Evolutionary conservation across 306 rosid species (phyloP), one percentile per base, ranked within the genome.

Genomic region (Spatholobus suberectus): DNA sequence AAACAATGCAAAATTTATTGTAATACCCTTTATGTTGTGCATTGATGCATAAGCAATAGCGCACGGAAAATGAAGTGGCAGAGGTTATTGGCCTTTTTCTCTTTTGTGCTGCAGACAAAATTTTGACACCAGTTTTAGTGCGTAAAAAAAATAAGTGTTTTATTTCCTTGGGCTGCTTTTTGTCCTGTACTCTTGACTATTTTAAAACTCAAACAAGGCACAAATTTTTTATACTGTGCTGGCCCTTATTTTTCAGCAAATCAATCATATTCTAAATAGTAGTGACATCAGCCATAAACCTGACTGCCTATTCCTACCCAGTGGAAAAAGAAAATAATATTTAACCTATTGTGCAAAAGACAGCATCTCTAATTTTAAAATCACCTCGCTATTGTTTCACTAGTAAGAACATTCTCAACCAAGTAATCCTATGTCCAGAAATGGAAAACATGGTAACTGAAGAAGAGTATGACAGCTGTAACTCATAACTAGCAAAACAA

Each of bases 321-420:
- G n/a, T n/a, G 47, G 17, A 29, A 51, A 37, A 47, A 29, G 35
- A 26, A 18, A 63, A 14, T 5, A 40, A 38, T 21, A 46, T 61
- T 69, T 15, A n/a, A n/a, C n/a, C n/a, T n/a, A n/a, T n/a, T n/a
- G n/a, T n/a, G n/a, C 26, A 51, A 76, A 76, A 52, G 38, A 47
- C 47, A 29, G 26, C 75, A 63, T 32, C 62, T 15, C 54, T 11
- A 44, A 67, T 65, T 75, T 74, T 41, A 38, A 40, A 34, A 35
- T 47, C 70, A 54, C 26, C 32, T 29, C 4, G n/a, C 18, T 41
- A 6, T 46, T 66, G 57, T 65, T 71, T 59, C 51, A 54, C 75
- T n/a, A n/a, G n/a, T n/a, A 62, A 77, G 52, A 24, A 73, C 34
- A 82, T 57, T 72, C 58, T 46, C 66, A 37, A 73, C 81, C 57